phyloP scores from a whole-genome alignment of 805 yeast genomes.

The Candida tibetensis region DNA sequence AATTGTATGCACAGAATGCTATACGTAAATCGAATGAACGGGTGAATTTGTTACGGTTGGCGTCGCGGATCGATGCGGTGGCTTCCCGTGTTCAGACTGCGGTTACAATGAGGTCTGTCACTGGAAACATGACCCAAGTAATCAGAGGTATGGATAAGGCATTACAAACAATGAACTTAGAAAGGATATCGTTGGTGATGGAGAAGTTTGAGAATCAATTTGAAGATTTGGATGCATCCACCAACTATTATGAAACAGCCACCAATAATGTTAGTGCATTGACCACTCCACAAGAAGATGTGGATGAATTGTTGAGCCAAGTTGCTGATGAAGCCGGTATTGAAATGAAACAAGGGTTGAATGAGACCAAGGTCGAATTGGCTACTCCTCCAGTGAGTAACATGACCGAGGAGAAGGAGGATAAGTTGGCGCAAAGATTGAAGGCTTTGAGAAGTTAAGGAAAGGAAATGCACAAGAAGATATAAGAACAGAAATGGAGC shows the following conservation, averaged over 20 bases:
- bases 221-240: conserved; percentile 91
- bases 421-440: conserved; percentile 79
- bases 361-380: conserved; percentile 55
- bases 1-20: conserved; percentile 92
- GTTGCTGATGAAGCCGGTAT: conserved; percentile 98
- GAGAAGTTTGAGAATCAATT: conserved; percentile 95
- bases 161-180: conserved; percentile 91
- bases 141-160: conserved; percentile 97
- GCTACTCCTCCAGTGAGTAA: conserved; percentile 35
- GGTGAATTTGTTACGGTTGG: conserved; percentile 72
- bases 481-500: too few species aligned
- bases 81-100: conserved; percentile 97
- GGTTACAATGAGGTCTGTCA: conserved; percentile 93
- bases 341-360: conserved; percentile 82
- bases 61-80: conserved; percentile 92
- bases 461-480: too few species aligned
- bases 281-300: conserved; percentile 92
- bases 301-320: conserved; percentile 82
- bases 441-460: conserved; percentile 67
- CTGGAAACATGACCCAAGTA: conserved; percentile 90
- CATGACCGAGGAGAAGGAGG: conserved; percentile 74
- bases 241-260: conserved; percentile 89
- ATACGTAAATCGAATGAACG: conserved; percentile 88
- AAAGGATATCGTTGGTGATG: conserved; percentile 90
- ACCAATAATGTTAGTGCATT: conserved; percentile 86